These are phyloP conservation scores for Mrakia blollopis DNA, from an alignment of 768 basidiomycete genomes.

Conservation along the genomic window DNA sequence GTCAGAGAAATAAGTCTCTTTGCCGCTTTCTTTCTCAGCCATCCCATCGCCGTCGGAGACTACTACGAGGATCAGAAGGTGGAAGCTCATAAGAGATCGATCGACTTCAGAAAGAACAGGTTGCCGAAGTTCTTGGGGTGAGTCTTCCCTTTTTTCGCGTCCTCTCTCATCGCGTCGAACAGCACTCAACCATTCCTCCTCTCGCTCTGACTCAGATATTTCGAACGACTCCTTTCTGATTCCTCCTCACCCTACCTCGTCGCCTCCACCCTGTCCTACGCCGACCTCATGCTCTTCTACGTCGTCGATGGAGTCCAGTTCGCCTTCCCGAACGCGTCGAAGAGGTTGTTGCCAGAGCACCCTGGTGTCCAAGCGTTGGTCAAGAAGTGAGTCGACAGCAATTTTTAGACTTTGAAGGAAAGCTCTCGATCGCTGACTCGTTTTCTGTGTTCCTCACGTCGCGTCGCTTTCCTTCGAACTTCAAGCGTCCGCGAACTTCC, in stretches of 20 bases:
- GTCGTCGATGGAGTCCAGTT: slow-evolving; percentile 43
- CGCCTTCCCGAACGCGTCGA: slow-evolving; percentile 47
- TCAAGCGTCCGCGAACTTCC: slow-evolving; percentile 39
- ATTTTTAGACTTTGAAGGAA: too few relatives aligned
- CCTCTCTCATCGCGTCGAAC: neutral
- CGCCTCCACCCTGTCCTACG: slow-evolving; percentile 45
- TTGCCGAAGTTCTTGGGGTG: slow-evolving; percentile 48
- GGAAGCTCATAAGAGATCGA: slow-evolving; percentile 43
- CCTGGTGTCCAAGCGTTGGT: neutral
- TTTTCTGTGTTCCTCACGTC: neutral
- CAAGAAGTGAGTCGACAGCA: neutral
- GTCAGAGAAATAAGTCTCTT: too few relatives aligned
- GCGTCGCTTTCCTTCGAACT: neutral
- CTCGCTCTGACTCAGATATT: slow-evolving; percentile 36
- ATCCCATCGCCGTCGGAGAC: slow-evolving; percentile 43
- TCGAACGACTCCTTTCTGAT: slow-evolving; percentile 42
- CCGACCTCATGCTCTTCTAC: slow-evolving; percentile 50
- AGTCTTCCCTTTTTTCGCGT: neutral
- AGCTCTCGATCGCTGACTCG: neutral
- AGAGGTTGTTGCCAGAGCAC: slow-evolving; percentile 29
- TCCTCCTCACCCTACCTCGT: slow-evolving; percentile 40
- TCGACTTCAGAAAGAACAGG: slow-evolving; percentile 45
- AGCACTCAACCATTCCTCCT: neutral
- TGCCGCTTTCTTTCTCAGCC: slow-evolving; percentile 27
- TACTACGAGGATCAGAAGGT: slow-evolving; percentile 51